Evolutionary conservation across 129 eudicot genomes (phyloP), one percentile per base, ranked within the genome.

Genomic region (Flaveria sonorensis): DNA sequence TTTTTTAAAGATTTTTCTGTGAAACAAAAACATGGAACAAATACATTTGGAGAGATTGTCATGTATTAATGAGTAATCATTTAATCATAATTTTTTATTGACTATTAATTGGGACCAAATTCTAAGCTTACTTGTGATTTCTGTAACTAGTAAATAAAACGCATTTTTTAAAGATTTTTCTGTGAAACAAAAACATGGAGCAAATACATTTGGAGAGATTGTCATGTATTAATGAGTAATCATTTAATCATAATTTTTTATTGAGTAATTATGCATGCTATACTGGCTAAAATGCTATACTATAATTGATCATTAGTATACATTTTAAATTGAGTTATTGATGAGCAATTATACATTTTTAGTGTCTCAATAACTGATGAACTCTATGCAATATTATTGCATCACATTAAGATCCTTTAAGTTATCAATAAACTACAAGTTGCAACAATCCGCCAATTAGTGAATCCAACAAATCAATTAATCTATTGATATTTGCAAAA

Each of bases 241-340:
- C 26, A 65, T 4, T 0, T 47, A 50, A 66, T 66, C 56, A 48
- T 63, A 50, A 6, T 26, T 12, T 48, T 47, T 26, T 32, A 36
- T 76, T 47, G 23, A 14, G 23, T 61, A 70, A 57, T 11, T 20
- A 46, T 78, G 71, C 72, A 70, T 78, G 77, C 20, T 71, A 30
- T 57, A 19, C 36, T 9, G 50, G 57, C 61, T 45, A 15, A 26
- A 57, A 43, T 68, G 23, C 30, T 45, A 19, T 23, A 42, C 77
- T 26, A 40, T 70, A 24, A 73, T 51, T 64, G 50, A 55, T 52
- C 9, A 52, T n/a, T 43, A n/a, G 9, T 67, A 30, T 46, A 24
- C 7, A 68, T 26, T 4, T 40, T 56, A 55, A 56, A 18, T 69
- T 28, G 47, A 30, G 36, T 40, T 76, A 32, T 65, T 66, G 48